phyloP scores from a whole-genome alignment of 176 grass and related monocot species.

The Carex scoparia region DNA sequence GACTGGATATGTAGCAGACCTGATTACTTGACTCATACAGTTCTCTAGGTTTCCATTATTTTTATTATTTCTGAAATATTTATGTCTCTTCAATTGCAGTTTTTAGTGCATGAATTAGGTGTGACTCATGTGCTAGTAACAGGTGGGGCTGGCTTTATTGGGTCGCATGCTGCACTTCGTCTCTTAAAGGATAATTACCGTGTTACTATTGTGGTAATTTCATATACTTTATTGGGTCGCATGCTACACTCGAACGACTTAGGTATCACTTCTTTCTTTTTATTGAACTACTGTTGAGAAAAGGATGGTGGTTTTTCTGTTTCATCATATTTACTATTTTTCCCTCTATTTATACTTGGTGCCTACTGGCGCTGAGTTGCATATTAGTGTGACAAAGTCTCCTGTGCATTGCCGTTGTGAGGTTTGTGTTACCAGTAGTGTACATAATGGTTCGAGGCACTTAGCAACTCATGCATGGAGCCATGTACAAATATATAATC shows the following conservation, averaged over 20 bases:
- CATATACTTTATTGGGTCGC: neutral
- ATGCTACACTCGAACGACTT: slow-evolving; percentile 66
- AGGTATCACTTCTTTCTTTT: slow-evolving; percentile 42
- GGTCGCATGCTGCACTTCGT: slow-evolving; percentile 90
- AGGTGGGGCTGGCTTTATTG: slow-evolving; percentile 91
- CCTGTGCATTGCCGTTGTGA: neutral
- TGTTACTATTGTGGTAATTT: slow-evolving; percentile 98
- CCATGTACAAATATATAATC: neutral
- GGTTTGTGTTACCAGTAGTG: neutral
- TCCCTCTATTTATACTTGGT: neutral
- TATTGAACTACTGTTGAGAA: neutral
- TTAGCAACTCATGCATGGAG: neutral
- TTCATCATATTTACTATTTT: neutral
- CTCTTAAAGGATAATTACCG: slow-evolving; percentile 79
- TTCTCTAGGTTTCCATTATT: neutral
- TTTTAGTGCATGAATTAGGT: slow-evolving; percentile 80
- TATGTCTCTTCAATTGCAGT: slow-evolving; percentile 45
- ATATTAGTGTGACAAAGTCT: neutral
- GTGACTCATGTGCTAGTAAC: slow-evolving; percentile 98
- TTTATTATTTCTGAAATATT: slow-evolving; percentile 2
- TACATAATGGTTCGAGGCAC: neutral
- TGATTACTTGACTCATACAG: neutral
- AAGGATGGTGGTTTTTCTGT: neutral
- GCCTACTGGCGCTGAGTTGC: neutral
- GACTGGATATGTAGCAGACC: neutral